A percentile compares a stretch with the other conserved stretches of the same genome.
Evolutionary conservation across 1,284 basidiomycete genomes (phyloP).

Genomic region (Irpex sp.): DNA sequence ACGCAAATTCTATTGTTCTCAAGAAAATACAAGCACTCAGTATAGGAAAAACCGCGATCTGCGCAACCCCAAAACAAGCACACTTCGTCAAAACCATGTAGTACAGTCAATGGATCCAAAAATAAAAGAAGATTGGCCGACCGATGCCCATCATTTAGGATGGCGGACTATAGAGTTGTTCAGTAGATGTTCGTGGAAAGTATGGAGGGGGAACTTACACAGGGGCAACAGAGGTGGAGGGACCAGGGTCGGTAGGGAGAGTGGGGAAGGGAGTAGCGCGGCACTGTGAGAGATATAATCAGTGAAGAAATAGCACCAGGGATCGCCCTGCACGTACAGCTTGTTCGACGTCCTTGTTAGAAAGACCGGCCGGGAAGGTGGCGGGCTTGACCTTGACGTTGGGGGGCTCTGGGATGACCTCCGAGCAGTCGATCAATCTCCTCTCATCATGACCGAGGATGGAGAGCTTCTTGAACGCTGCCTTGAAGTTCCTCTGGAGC

Average conservation of each 20-base stretch:
- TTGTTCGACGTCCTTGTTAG: slow-evolving; percentile 32
- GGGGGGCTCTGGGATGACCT: slow-evolving; percentile 14
- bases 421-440: slow-evolving; percentile 24
- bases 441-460: slow-evolving; percentile 27
- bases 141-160: neutral
- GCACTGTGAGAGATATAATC: neutral
- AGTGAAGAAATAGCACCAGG: neutral
- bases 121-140: neutral
- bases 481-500: slow-evolving; percentile 25
- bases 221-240: neutral
- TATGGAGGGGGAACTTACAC: neutral
- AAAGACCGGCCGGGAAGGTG: slow-evolving; percentile 21
- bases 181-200: neutral
- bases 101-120: neutral
- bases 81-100: neutral
- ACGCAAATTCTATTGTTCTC: neutral
- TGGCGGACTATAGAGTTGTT: neutral
- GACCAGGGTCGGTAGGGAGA: slow-evolving; percentile 1
- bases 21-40: no score
- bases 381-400: slow-evolving; percentile 6
- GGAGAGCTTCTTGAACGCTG: slow-evolving; percentile 30
- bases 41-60: neutral
- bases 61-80: neutral
- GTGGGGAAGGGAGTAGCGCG: neutral
- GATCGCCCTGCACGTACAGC: slow-evolving; percentile 19